Percentiles rank a stretch among this genome's conserved stretches.
phyloP scores from a whole-genome alignment of 495 filamentous ascomycete genomes.

The Chaetomium fimeti region DNA sequence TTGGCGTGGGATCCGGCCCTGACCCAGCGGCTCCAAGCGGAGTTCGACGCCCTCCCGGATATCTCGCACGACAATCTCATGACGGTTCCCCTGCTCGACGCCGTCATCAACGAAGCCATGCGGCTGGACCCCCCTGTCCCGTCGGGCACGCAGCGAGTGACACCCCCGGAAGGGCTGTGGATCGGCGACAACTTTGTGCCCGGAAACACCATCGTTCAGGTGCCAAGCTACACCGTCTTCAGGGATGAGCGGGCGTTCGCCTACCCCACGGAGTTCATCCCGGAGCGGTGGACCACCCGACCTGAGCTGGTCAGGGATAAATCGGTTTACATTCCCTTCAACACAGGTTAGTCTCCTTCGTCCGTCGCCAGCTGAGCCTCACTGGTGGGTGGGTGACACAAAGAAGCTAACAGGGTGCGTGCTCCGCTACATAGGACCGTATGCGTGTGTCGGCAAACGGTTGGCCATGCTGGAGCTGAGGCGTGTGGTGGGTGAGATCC shows the following conservation, averaged over 20 bases:
- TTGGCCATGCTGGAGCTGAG: slow-evolving; percentile 30
- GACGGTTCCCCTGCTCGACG: slow-evolving; percentile 38
- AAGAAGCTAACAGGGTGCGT: neutral
- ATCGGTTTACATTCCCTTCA: slow-evolving; percentile 40
- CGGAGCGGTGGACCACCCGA: slow-evolving; percentile 45
- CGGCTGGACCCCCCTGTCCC: slow-evolving; percentile 55
- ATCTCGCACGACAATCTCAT: slow-evolving; percentile 26
- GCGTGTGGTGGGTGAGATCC: slow-evolving; percentile 29
- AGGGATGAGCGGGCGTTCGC: slow-evolving; percentile 32
- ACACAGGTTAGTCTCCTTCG: slow-evolving; percentile 22
- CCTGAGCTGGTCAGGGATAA: slow-evolving; percentile 39
- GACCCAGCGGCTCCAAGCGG: slow-evolving; percentile 39
- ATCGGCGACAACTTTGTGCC: slow-evolving; percentile 46
- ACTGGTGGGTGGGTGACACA: neutral
- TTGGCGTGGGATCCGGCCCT: slow-evolving; percentile 44
- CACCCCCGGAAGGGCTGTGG: slow-evolving; percentile 43
- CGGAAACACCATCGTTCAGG: slow-evolving; percentile 35
- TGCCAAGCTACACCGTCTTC: slow-evolving; percentile 32
- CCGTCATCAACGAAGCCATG: slow-evolving; percentile 54
- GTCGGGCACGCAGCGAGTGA: slow-evolving; percentile 42
- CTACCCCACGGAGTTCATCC: slow-evolving; percentile 41
- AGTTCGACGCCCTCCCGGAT: slow-evolving; percentile 39
- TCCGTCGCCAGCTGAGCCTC: neutral
- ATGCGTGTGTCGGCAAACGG: slow-evolving; percentile 33
- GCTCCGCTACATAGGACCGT: slow-evolving; percentile 24